Conservation (phyloP, 352 stramenopile genomes). For the Globisporangium yorkense region DNA sequence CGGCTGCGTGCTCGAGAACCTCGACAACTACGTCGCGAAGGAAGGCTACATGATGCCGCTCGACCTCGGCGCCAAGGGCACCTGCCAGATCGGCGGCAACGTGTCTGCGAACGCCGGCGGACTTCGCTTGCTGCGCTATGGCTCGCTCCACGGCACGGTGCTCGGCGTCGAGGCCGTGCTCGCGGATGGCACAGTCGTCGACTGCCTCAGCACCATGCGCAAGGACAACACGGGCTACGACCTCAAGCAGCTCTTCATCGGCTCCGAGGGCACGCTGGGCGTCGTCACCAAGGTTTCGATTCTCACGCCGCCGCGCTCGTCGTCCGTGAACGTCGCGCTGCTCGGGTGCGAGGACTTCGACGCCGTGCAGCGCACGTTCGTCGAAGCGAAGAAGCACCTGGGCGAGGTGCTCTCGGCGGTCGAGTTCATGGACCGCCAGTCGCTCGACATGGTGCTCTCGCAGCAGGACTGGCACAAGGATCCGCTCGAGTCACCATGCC, state of each 20-base stretch:
- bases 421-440: constrained; percentile 93
- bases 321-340: constrained; percentile 85
- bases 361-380: constrained; percentile 72
- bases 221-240: constrained; percentile 99
- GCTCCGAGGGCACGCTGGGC: constrained; percentile 94
- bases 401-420: constrained; percentile 94
- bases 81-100: constrained; percentile 97
- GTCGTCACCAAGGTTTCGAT: constrained; percentile 93
- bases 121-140: constrained; percentile 91
- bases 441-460: constrained; percentile 82
- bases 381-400: constrained; percentile 82
- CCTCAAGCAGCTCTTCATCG: constrained; percentile 96
- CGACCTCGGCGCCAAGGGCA: constrained; percentile 96
- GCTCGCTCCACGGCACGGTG: constrained; percentile 92
- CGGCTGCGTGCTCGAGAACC: constrained; percentile 92
- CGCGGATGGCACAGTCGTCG: constrained; percentile 85
- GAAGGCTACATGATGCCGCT: constrained; percentile 91
- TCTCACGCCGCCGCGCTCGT: constrained; percentile 57
- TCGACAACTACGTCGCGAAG: constrained; percentile 87
- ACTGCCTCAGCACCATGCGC: constrained; percentile 89
- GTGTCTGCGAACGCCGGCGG: constrained; percentile 95
- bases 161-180: constrained; percentile 95
- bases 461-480: constrained; percentile 71
- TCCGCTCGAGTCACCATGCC: constrained; percentile 48
- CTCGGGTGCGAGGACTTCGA: constrained; percentile 89